A percentile compares a stretch with the other conserved stretches of the same genome.
These are phyloP conservation scores for Pelargonium myrrhifolium DNA, from an alignment of 441 rosid species.

Conservation along the genomic window DNA sequence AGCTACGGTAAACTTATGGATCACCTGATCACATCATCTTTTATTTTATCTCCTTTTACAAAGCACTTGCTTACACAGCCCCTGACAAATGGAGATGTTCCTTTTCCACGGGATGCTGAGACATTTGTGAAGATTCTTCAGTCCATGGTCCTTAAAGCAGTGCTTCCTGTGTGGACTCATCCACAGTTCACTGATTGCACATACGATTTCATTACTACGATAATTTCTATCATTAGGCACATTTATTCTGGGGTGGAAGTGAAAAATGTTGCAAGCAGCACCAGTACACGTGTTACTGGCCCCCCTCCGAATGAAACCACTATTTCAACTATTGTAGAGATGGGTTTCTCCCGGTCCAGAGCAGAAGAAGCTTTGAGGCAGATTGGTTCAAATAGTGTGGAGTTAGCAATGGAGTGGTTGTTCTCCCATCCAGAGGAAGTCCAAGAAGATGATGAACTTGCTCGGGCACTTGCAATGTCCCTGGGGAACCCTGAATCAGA, in stretches of 20 bases:
- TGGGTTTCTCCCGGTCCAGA: slow-evolving; percentile 94
- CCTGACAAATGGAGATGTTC: slow-evolving; percentile 48
- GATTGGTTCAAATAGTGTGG: slow-evolving; percentile 91
- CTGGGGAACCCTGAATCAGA: slow-evolving; percentile 87
- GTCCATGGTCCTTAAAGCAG: slow-evolving; percentile 87
- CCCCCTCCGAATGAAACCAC: slow-evolving; percentile 91
- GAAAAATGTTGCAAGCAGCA: slow-evolving; percentile 51
- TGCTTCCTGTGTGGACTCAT: slow-evolving; percentile 92
- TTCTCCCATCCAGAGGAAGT: slow-evolving; percentile 89
- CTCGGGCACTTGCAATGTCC: slow-evolving; percentile 98
- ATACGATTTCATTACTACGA: slow-evolving; percentile 61
- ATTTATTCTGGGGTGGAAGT: slow-evolving; percentile 92
- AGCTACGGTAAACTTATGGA: slow-evolving; percentile 94
- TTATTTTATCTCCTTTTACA: slow-evolving; percentile 80
- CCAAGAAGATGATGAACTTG: slow-evolving; percentile 97
- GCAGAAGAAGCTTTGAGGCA: slow-evolving; percentile 98
- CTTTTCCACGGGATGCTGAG: slow-evolving; percentile 86
- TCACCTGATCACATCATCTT: slow-evolving; percentile 89
- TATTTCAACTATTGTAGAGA: slow-evolving; percentile 89
- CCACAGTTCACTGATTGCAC: slow-evolving; percentile 82
- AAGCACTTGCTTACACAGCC: slow-evolving; percentile 85
- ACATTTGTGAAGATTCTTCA: slow-evolving; percentile 88
- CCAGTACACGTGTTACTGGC: slow-evolving; percentile 57
- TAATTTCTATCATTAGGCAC: slow-evolving; percentile 82
- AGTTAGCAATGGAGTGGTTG: slow-evolving; percentile 98